Evolutionary conservation across 108 stramenopile species (phyloP), one percentile per base, ranked within the genome.

Genomic region (Cafeteria roenbergensis): DNA sequence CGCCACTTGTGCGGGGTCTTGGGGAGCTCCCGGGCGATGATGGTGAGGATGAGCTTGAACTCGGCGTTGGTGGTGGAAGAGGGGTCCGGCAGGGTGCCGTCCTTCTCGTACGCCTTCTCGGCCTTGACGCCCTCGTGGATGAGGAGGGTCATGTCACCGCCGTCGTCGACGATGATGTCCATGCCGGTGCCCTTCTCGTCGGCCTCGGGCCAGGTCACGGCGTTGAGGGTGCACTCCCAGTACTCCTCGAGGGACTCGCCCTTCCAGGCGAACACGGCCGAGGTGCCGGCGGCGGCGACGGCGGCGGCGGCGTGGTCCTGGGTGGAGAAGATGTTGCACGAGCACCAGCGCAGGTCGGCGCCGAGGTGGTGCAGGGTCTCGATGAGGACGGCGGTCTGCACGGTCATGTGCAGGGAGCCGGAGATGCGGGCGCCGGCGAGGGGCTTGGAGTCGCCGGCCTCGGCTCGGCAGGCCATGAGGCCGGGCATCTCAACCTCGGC

Each of bases 121-220:
- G 94, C 94, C 90, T 98, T 95, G 85, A 88, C 88, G 34, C 97
- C 97, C 87, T 98, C 94, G 87, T 95, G 94, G 87, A 98, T 92
- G 51, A 98, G 85, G 55, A 98, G 91, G 65, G 97, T 98, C 93
- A 98, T 95, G 75, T 98, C 97, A 75, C 97, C 97, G 63, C 97
- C 97, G 66, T 98, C 97, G 71, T 98, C 97, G 58, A 98, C 94
- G 70, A 98, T 95, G 73, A 98, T 75, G 78, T 98, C 97, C 28
- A 87, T 88, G 70, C 97, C 97, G 55, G 89, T 83, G 64, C 94
- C 94, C 89, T 95, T 95, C 75, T 88, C 92, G 77, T 95, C 97
- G 57, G 92, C 94, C 69, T 88, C 86, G 17, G 86, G 80, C 96
- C 93, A 94, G 42, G 92, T 94, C 69, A 93, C 69, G 57, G 96